Evolutionary conservation across 2,329 filamentous ascomycete species (phyloP), one percentile per base, ranked within the genome.

Genomic region (Talaromyces pinophilus): DNA sequence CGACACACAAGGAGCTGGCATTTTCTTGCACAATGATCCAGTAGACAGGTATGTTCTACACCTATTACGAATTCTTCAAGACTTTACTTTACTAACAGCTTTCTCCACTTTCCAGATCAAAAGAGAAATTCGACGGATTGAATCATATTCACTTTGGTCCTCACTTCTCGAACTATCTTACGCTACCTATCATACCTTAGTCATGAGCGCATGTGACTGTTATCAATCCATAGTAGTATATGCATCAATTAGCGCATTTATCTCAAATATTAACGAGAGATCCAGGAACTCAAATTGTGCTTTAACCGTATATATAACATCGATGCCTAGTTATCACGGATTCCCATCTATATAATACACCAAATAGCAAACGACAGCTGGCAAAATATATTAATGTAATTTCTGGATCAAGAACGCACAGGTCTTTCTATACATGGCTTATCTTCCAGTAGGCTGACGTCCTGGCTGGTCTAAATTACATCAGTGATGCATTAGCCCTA

Each of bases 81-180:
- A 25, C 3, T 5, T 60, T 63, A 25, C 3, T 5, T 60, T 63
- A n/a, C 28, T 48, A 33, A 65, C 46, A 52, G 19, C 1, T 17
- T 19, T 17, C n/a, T 25, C 10, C 11, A 13, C 35, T n/a, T 13
- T 54, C 7, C 61, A 80, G 81, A 64, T 79, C 79, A 4, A 75
- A 80, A 65, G 77, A 79, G 67, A 78, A 75, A 59, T 79, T 85
- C 68, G 76, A 77, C 1, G 83, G 83, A 0, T 69, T 77, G 67
- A 85, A 85, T 72, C 79, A 82, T 71, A 73, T 85, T 59, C 80
- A 83, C 64, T 85, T 85, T 69, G 78, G 82, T 3, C 75, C 75
- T 35, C 73, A 76, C 65, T 78, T 76, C 59, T 71, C 77, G 30
- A 85, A 85, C 68, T 85, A 81, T 69, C 77, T 85, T 38, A 80